These are phyloP conservation scores for Trichoderma asperelloides DNA, from an alignment of 495 filamentous ascomycete genomes.

Conservation along the genomic window DNA sequence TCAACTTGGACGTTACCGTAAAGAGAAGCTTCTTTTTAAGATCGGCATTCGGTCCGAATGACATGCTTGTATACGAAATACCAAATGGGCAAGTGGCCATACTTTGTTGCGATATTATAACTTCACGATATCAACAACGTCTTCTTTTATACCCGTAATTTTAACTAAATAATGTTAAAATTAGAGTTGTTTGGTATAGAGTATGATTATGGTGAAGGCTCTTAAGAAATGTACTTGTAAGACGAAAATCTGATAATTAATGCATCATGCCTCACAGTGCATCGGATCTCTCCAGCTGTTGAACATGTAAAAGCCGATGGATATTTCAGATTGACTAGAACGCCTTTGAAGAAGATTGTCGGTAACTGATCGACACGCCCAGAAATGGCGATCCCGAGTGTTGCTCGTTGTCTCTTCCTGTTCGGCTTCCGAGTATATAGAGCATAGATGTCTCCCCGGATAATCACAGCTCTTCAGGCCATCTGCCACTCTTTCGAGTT, in stretches of 20 bases:
- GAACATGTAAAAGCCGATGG: neutral
- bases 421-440: neutral
- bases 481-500: neutral
- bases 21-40: slow-evolving; percentile 1
- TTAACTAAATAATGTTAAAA: neutral
- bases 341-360: neutral
- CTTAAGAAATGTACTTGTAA: too few species aligned
- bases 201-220: too few species aligned
- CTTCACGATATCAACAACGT: neutral
- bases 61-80: neutral
- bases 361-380: neutral
- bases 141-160: neutral
- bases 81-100: neutral
- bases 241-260: too few species aligned
- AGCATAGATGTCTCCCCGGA: neutral
- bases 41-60: slow-evolving; percentile 6
- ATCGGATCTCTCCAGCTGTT: neutral
- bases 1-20: neutral
- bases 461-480: neutral
- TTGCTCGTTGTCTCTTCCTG: neutral
- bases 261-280: too few species aligned
- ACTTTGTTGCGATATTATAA: too few species aligned
- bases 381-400: neutral
- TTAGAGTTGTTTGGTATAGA: too few species aligned
- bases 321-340: neutral